Evolutionary conservation across 805 yeast genomes (phyloP), one percentile per base, ranked within the genome.

Genomic region (Pichia cephalocereana): DNA sequence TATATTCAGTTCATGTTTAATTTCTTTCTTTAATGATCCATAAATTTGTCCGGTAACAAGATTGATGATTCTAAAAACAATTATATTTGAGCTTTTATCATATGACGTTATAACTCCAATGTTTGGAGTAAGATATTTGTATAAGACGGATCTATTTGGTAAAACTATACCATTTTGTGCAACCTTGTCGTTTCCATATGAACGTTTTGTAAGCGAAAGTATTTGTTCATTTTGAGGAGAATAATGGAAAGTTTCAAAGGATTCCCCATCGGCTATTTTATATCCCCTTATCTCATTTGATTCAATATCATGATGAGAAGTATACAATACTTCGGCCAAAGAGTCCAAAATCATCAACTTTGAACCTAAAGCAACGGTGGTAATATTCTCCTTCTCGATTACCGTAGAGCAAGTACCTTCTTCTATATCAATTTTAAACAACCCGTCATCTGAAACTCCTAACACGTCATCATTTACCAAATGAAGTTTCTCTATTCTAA

Each of bases 121-220:
- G 57, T 86, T 79, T 19, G 95, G 95, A 57, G 85, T 74, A 51
- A 90, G 66, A 62, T 84, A 90, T 64, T 91, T 93, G 75, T 90
- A 88, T 38, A 88, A 66, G 1, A 87, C 91, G 1, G 82, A 71
- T 59, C 87, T 75, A 55, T 84, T 81, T 19, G 83, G 82, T 30
- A 85, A 66, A 0, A 84, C 77, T 27, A 77, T 72, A 9, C 95
- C 97, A 43, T 82, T 61, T 14, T 83, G 82, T 0, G 83, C 79
- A 6, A 74, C 67, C 12, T 61, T 56, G 18, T 69, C 75, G 14
- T 63, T 65, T 10, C 60, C 62, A 3, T 67, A 65, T 41, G 68
- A 69, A 48, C 78, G 70, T 2, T 62, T 40, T 0, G 71, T 67
- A 32, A 69, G 61, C 0, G 72, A 69, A 2, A 73, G 57, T 37